Evolutionary conservation across 208 protist species (phyloP), one percentile per base, ranked within the genome.

Genomic region (Angomonas ambiguus): DNA sequence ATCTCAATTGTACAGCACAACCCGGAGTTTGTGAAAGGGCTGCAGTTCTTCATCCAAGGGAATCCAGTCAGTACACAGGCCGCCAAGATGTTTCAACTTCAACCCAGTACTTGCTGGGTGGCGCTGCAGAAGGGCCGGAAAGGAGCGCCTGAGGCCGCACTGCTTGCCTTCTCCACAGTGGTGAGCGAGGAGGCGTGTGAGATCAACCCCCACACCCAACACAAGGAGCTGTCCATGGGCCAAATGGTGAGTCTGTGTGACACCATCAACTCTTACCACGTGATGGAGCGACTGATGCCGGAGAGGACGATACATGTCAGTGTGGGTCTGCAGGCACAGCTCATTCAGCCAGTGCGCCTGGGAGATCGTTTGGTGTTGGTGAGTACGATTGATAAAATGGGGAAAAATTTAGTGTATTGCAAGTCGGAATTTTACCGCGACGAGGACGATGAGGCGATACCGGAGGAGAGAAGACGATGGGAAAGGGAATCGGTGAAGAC

Each of bases 371-470:
- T 82, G 8, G 68, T 90, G 22, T 48, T 94, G 35, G 72, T 91
- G 24, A 85, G 74, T 62, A 71, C 65, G 5, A 80, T 90, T 30
- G 83, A 90, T 55, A 89, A 88, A 69, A 67, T 90, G 25, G 85
- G 88, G 5, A 88, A 85, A 60, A 72, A 81, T n/a, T 49, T 94
- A 28, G 79, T 79, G 33, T 94, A 84, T 65, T 82, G 80, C 69
- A 77, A 77, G 58, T 77, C 84, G 4, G 70, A 88, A 33, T 60
- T 75, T 41, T 73, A 69, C 65, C 28, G 57, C 62, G n/a, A 70
- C 68, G 56, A 72, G 41, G 32, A 62, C 1, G 38, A 27, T 6
- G 71, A 55, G 42, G 49, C 74, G 59, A 41, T 45, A 53, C 49
- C 71, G 59, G 28, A 55, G 13, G 76, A 79, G 65, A 30, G 20